Base-by-base conservation (phyloP, 129 eudicot species). In the Cynara cardunculus region DNA sequence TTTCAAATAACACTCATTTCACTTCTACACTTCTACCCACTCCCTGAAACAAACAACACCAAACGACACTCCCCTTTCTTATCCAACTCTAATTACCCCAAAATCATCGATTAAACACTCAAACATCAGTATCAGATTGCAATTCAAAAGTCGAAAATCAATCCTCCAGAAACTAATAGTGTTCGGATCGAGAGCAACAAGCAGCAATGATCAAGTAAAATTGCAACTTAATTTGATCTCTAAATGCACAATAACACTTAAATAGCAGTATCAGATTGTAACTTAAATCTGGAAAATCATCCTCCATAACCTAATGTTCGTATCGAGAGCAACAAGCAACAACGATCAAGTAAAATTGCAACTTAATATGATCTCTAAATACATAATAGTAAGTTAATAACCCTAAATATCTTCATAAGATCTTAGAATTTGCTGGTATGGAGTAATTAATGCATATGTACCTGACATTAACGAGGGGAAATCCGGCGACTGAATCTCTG, bases 1-100 rank as follows among this genome's bases (percentile, higher is more conserved):
- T 74, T 81, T 91, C 89, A 86, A 83, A 83, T 81, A 83, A 81
- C 81, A 84, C 85, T 81, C 82, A 75, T 81, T 65, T 67, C 24
- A 10, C 71, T 66, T 72, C 72, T 5, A n/a, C 21, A 56, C 0
- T 56, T n/a, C 22, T 46, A 34, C 80, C 74, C 11, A 72, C 74
- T 73, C 39, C 44, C 69, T 46, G 25, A 72, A 80, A 31, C 26
- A 5, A 61, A 31, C 46, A 56, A 2, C 22, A 18, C 64, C 64
- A 16, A 5, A 53, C 18, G 7, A 4, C 18, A 53, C 64, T 53
- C 53, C 53, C 16, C 53, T 41, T 2, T 10, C 53, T 41, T 10
- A 41, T 41, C 53, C 53, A 41, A 41, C 1, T 11, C 13, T 41
- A 11, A 41, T 41, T 2, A 41, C 16, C 53, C 53, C 53, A 41